A percentile compares a stretch with the other conserved stretches of the same genome.
These are phyloP conservation scores for Lachancea kluyveri DNA, from an alignment of 805 yeast species.

Conservation along the genomic window DNA sequence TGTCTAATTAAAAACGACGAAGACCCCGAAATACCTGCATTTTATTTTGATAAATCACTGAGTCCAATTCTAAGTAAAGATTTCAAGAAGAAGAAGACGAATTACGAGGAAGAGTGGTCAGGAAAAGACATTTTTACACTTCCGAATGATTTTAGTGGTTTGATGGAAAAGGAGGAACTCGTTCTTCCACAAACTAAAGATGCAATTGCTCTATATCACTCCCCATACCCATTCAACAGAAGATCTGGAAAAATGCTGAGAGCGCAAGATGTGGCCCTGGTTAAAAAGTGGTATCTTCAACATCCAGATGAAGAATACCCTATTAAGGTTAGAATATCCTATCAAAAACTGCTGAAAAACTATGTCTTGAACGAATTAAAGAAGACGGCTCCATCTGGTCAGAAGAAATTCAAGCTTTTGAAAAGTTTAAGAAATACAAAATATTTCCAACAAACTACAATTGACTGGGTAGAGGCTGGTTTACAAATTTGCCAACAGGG, in stretches of 20 bases:
- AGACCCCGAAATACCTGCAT: conserved; percentile 49
- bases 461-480: conserved; percentile 99
- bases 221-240: conserved; percentile 80
- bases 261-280: conserved; percentile 84
- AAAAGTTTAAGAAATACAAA: conserved; percentile 69
- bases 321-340: conserved; percentile 76
- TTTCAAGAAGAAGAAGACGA: conserved; percentile 11
- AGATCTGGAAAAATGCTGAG: conserved; percentile 67
- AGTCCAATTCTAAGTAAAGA: conserved; percentile 45
- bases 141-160: conserved; percentile 42
- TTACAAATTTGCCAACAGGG: conserved; percentile 91
- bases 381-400: conserved; percentile 35
- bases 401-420: conserved; percentile 52
- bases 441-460: conserved; percentile 82
- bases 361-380: conserved; percentile 69
- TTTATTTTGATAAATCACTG: conserved; percentile 45
- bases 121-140: conserved; percentile 37
- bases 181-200: conserved; percentile 42
- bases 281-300: conserved; percentile 76
- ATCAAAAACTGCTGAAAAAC: conserved; percentile 80
- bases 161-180: conserved; percentile 41
- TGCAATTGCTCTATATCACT: conserved; percentile 67
- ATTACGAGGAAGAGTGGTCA: conserved; percentile 29
- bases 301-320: conserved; percentile 59
- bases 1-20: conserved; percentile 40